A percentile compares a stretch with the other conserved stretches of the same genome.
These are phyloP conservation scores for Yamadazyma tumulicola DNA, from an alignment of 805 yeast genomes.

Conservation along the genomic window DNA sequence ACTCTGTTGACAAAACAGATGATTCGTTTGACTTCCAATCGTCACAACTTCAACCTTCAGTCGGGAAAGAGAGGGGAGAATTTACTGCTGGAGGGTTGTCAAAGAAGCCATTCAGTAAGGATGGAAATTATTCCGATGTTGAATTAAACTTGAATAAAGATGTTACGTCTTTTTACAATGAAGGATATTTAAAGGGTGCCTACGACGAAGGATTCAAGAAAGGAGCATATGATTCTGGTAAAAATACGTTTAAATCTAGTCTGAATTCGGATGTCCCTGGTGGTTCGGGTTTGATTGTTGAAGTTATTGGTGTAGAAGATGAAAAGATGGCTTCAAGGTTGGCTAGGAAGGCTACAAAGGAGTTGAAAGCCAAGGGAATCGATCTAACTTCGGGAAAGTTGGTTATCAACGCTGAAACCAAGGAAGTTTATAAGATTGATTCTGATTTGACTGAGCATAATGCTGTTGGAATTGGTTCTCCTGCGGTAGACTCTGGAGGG, in stretches of 20 bases:
- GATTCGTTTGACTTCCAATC: too few relatives aligned
- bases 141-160: constrained; percentile 1
- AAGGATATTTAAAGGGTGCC: constrained; percentile 8
- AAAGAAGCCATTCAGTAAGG: constrained; percentile 7
- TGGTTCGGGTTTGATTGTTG: constrained; percentile 19
- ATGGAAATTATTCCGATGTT: constrained; percentile 3
- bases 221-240: constrained; percentile 4
- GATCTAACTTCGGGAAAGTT: constrained; percentile 32
- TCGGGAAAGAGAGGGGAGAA: too few relatives aligned
- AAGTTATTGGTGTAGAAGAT: constrained; percentile 34
- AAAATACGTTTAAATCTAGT: constrained; percentile 1
- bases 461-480: constrained; percentile 1
- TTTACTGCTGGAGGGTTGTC: constrained; percentile 8
- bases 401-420: constrained; percentile 31
- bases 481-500: not conserved
- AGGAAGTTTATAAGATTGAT: constrained; percentile 27
- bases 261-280: constrained; percentile 4
- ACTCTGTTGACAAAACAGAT: too few relatives aligned
- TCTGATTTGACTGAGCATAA: constrained; percentile 1
- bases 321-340: constrained; percentile 25
- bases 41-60: too few relatives aligned
- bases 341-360: constrained; percentile 30
- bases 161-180: constrained; percentile 6
- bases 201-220: too few relatives aligned
- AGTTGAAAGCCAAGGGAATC: constrained; percentile 27